Conservation (phyloP, 108 stramenopile genomes). For the Cyclotella baltica region DNA sequence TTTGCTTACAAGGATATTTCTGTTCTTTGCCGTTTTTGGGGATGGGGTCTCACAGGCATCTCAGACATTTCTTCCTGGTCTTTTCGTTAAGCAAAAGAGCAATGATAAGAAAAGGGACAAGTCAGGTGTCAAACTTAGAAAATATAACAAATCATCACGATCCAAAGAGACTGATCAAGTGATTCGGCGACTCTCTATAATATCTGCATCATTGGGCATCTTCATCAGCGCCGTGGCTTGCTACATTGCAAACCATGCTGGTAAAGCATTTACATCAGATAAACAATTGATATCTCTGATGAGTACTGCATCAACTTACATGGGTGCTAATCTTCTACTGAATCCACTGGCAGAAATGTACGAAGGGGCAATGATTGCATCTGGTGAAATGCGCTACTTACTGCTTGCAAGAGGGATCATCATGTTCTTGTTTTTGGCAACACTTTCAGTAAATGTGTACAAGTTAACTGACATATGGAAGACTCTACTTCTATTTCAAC, state of each 20-base stretch:
- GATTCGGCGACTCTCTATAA: neutral
- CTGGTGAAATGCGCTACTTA: constrained; percentile 60
- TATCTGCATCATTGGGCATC: neutral
- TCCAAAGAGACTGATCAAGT: constrained; percentile 1
- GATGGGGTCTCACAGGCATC: constrained; percentile 81
- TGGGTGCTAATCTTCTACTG: constrained; percentile 48
- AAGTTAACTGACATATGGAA: constrained; percentile 66
- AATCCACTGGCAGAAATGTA: constrained; percentile 75
- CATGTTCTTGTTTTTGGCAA: constrained; percentile 43
- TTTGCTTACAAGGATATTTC: constrained; percentile 81
- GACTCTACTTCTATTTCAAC: constrained; percentile 65
- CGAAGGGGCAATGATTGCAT: constrained; percentile 68
- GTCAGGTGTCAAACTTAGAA: neutral
- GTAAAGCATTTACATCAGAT: constrained; percentile 57
- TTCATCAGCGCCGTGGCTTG: neutral
- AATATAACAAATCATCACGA: neutral
- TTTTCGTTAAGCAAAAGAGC: constrained; percentile 23
- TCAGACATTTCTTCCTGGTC: constrained; percentile 83
- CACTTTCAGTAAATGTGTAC: constrained; percentile 33
- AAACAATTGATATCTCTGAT: constrained; percentile 46
- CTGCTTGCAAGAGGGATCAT: constrained; percentile 53
- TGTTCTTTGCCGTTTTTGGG: constrained; percentile 89
- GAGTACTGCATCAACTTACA: constrained; percentile 31
- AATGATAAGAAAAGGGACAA: neutral
- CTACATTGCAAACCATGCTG: constrained; percentile 20